Conservation (phyloP, 495 filamentous ascomycete species). For the Astrothelium subdiscretum region DNA sequence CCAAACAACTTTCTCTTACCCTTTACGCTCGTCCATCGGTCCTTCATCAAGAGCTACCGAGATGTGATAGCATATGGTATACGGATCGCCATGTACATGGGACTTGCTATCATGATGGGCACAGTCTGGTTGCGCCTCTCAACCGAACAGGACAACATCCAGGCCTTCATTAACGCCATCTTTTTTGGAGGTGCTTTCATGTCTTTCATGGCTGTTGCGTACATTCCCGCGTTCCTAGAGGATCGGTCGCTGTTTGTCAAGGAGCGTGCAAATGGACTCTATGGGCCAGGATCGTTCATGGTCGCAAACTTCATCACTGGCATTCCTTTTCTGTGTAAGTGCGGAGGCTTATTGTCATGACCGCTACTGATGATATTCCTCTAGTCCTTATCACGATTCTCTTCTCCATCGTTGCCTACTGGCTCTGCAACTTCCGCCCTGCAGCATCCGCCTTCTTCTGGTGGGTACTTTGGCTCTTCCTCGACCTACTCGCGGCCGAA, state of each 20-base stretch:
- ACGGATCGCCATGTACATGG: constrained; percentile 69
- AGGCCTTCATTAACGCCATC: constrained; percentile 70
- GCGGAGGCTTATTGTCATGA: neutral
- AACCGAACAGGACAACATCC: constrained; percentile 53
- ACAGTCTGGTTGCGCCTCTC: constrained; percentile 68
- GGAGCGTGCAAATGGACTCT: constrained; percentile 72
- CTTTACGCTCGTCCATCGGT: constrained; percentile 51
- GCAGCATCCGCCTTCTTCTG: constrained; percentile 56
- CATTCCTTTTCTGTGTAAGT: constrained; percentile 55
- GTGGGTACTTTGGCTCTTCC: constrained; percentile 78
- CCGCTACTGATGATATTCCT: constrained; percentile 4
- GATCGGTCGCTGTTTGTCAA: constrained; percentile 62
- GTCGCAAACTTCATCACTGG: constrained; percentile 73
- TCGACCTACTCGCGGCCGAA: constrained; percentile 72
- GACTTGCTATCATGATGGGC: constrained; percentile 78
- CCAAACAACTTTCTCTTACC: constrained; percentile 26
- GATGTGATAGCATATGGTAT: constrained; percentile 77
- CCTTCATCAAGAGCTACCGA: constrained; percentile 68
- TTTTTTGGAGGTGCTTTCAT: constrained; percentile 79
- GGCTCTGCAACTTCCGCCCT: constrained; percentile 65
- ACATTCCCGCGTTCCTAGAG: constrained; percentile 72
- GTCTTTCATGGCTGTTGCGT: constrained; percentile 81
- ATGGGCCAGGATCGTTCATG: constrained; percentile 59
- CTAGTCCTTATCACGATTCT: constrained; percentile 56
- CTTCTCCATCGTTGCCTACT: constrained; percentile 66